Percentiles rank a stretch among this genome's conserved stretches.
Evolutionary conservation across 2,329 filamentous ascomycete genomes (phyloP).

Genomic region (Colletotrichum higginsianum): DNA sequence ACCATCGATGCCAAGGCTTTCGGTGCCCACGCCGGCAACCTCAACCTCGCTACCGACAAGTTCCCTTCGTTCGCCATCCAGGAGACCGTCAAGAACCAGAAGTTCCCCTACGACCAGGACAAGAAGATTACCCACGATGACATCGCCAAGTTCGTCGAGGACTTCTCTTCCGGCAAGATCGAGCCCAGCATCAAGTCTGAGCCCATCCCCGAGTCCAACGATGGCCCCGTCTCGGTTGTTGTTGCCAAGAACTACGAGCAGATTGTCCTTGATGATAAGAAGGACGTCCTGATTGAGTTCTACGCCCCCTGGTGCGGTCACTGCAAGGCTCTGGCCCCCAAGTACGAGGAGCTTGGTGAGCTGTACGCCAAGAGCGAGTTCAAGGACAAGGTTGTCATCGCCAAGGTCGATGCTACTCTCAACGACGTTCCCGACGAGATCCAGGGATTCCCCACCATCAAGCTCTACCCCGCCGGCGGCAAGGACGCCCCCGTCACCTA

Average conservation of each 20-base stretch:
- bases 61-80: constrained; percentile 99
- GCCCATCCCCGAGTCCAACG: constrained; percentile 93
- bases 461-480: constrained; percentile 92
- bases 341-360: constrained; percentile 92
- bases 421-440: constrained; percentile 99
- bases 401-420: constrained; percentile 95
- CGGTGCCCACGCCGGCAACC: constrained; percentile 94
- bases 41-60: constrained; percentile 95
- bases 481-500: constrained; percentile 91
- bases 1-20: constrained; percentile 96
- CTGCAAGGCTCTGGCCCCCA: constrained; percentile 97
- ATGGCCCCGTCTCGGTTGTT: constrained; percentile 87
- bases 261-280: constrained; percentile 90
- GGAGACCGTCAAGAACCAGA: constrained; percentile 94
- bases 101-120: constrained; percentile 93
- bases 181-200: constrained; percentile 99
- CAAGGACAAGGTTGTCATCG: constrained; percentile 89
- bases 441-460: constrained; percentile 98
- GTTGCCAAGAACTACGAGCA: constrained; percentile 96
- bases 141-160: constrained; percentile 87
- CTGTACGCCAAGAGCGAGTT: constrained; percentile 84
- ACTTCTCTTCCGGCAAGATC: constrained; percentile 89
- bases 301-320: constrained; percentile 99
- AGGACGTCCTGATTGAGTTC: constrained; percentile 98
- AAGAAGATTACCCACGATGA: constrained; percentile 80